phyloP scores from a whole-genome alignment of 106 monocot species.

The Dioscorea alata region DNA sequence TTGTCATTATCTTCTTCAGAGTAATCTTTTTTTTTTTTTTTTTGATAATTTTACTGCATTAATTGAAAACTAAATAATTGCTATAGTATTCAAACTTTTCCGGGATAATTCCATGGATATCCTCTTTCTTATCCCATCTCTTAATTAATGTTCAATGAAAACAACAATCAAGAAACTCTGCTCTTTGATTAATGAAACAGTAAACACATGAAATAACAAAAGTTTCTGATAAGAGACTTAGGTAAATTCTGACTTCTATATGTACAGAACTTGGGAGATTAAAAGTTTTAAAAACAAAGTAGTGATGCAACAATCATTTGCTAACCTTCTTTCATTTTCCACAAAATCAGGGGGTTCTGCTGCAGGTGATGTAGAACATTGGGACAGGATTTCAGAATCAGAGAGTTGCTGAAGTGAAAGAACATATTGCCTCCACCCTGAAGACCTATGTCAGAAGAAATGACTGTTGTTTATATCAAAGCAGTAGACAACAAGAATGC shows the following conservation, averaged over 20 bases:
- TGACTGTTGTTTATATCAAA: neutral
- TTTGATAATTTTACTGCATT: neutral
- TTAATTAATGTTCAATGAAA: no score
- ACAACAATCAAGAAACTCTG: no score
- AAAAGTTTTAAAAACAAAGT: neutral
- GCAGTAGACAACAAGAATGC: neutral
- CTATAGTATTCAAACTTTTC: neutral
- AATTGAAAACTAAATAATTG: neutral
- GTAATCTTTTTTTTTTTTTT: neutral
- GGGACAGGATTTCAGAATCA: conserved; percentile 42
- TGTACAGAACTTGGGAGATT: neutral
- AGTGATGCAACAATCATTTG: neutral
- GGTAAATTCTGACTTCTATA: neutral
- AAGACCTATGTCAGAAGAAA: conserved; percentile 26
- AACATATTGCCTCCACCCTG: conserved; percentile 29
- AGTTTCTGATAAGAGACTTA: neutral
- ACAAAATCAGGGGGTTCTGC: conserved; percentile 67
- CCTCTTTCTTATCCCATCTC: no score
- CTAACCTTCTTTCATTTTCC: conserved; percentile 59
- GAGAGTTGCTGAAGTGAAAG: conserved; percentile 37
- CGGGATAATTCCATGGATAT: neutral
- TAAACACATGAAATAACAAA: neutral
- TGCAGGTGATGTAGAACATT: conserved; percentile 63
- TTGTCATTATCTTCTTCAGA: neutral
- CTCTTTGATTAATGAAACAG: no score